A percentile compares a stretch with the other conserved stretches of the same genome.
Evolutionary conservation across 495 filamentous ascomycete genomes (phyloP).

Genomic region (Penicillium subrubescens): DNA sequence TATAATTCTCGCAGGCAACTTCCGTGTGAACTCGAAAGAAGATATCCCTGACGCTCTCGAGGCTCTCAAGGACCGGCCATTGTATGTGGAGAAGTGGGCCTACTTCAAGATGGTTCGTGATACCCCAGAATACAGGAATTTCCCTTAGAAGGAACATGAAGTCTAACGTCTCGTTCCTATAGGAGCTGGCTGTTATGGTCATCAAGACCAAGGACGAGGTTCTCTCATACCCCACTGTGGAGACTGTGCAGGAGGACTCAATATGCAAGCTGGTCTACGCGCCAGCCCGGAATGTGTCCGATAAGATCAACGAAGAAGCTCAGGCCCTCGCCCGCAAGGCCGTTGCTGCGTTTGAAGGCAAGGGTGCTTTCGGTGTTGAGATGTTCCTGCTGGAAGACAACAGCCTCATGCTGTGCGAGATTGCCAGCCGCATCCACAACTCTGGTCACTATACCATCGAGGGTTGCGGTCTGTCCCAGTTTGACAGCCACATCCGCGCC

Average conservation of each 20-base stretch:
- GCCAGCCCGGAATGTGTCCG: slow-evolving; percentile 73
- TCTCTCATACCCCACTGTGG: slow-evolving; percentile 84
- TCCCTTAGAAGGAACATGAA: too few relatives aligned
- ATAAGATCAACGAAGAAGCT: slow-evolving; percentile 61
- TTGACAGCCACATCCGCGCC: slow-evolving; percentile 83
- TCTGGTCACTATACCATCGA: slow-evolving; percentile 98
- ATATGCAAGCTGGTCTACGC: slow-evolving; percentile 94
- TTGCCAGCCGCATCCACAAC: slow-evolving; percentile 95
- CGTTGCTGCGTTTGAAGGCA: slow-evolving; percentile 77
- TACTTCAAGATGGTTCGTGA: slow-evolving; percentile 66
- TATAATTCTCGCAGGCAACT: slow-evolving; percentile 60
- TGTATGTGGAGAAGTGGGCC: slow-evolving; percentile 93
- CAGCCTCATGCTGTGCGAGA: slow-evolving; percentile 81
- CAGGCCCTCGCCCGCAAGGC: slow-evolving; percentile 79
- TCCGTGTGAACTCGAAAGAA: slow-evolving; percentile 63
- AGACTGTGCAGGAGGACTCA: slow-evolving; percentile 93
- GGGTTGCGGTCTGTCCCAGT: slow-evolving; percentile 87
- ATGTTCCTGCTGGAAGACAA: slow-evolving; percentile 88
- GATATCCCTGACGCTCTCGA: slow-evolving; percentile 72
- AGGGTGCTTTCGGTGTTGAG: slow-evolving; percentile 94
- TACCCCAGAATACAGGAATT: background rate
- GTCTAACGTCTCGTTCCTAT: background rate
- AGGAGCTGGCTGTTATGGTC: slow-evolving; percentile 92
- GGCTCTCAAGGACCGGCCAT: slow-evolving; percentile 65
- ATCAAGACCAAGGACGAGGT: slow-evolving; percentile 81